phyloP scores from a whole-genome alignment of 1,139 yeast genomes.

The Candida mesenterica region DNA sequence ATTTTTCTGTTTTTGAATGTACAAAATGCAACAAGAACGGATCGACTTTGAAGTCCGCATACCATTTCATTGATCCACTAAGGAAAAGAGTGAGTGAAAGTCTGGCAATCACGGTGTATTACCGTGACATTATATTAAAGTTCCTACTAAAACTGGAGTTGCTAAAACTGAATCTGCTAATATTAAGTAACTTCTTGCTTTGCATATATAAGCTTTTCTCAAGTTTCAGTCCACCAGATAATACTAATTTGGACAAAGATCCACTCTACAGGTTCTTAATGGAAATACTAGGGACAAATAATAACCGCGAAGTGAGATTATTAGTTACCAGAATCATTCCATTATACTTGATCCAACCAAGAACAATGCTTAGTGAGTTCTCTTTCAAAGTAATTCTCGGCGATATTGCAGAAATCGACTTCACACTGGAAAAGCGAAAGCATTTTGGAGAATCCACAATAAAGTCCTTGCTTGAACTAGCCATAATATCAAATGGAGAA shows the following conservation, averaged over 20 bases:
- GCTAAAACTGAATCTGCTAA: slow-evolving; percentile 21
- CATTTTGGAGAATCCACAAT: slow-evolving; percentile 65
- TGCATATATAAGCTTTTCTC: slow-evolving; percentile 48
- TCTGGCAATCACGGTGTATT: slow-evolving; percentile 22
- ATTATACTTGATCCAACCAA: slow-evolving; percentile 36
- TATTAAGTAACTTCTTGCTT: slow-evolving; percentile 44
- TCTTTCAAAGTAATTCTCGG: slow-evolving; percentile 39
- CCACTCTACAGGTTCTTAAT: slow-evolving; percentile 24
- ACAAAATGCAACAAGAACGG: slow-evolving; percentile 36
- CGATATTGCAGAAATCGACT: slow-evolving; percentile 35
- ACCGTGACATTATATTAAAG: slow-evolving; percentile 24
- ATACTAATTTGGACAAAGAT: slow-evolving; percentile 18
- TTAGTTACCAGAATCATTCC: slow-evolving; percentile 49
- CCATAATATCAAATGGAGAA: slow-evolving; percentile 59
- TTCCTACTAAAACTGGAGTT: slow-evolving; percentile 15
- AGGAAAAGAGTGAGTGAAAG: slow-evolving; percentile 25
- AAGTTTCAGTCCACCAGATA: slow-evolving; percentile 26
- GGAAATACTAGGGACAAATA: slow-evolving; percentile 20
- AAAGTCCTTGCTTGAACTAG: slow-evolving; percentile 59
- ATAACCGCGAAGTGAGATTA: slow-evolving; percentile 53
- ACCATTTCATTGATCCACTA: slow-evolving; percentile 18
- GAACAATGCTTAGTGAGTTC: slow-evolving; percentile 31
- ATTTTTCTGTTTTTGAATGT: slow-evolving; percentile 35
- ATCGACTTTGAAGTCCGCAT: slow-evolving; percentile 20
- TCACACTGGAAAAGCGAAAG: slow-evolving; percentile 21